A percentile compares a stretch with the other conserved stretches of the same genome.
Evolutionary conservation across 2,329 filamentous ascomycete species (phyloP).

Genomic region (Chrysoporthe puriensis): DNA sequence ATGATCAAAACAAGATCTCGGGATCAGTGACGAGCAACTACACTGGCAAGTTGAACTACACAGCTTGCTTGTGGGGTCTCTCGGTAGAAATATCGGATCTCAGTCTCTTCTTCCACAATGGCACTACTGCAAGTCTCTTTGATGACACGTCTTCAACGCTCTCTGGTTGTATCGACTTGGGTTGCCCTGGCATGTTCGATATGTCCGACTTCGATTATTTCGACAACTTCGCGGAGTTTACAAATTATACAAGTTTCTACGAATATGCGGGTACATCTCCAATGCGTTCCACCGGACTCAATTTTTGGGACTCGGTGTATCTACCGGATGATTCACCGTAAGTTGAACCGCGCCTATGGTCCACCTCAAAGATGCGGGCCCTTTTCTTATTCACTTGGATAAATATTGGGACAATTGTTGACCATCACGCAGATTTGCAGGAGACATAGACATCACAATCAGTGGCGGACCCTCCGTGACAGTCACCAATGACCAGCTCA

Average conservation of each 20-base stretch:
- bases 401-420: background rate
- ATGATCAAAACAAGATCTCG: slow-evolving; percentile 18
- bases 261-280: background rate
- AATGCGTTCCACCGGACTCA: slow-evolving; percentile 11
- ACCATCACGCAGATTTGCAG: slow-evolving; percentile 1
- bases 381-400: background rate
- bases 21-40: slow-evolving; percentile 10
- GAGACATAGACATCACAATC: slow-evolving; percentile 11
- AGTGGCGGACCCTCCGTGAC: slow-evolving; percentile 6
- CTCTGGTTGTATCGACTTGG: slow-evolving; percentile 1
- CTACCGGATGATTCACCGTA: slow-evolving; percentile 7
- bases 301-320: slow-evolving; percentile 11
- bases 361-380: background rate
- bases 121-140: slow-evolving; percentile 1
- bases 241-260: slow-evolving; percentile 4
- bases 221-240: background rate
- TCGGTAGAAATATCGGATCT: background rate
- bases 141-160: background rate
- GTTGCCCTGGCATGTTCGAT: slow-evolving; percentile 7
- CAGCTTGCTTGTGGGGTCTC: background rate
- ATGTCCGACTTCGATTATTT: slow-evolving; percentile 8
- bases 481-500: slow-evolving; percentile 12
- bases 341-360: background rate
- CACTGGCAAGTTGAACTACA: slow-evolving; percentile 13
- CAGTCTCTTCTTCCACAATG: slow-evolving; percentile 8